Evolutionary conservation across 164 flowering plant genomes (phyloP).

Genomic region (Stephania yunnanensis): DNA sequence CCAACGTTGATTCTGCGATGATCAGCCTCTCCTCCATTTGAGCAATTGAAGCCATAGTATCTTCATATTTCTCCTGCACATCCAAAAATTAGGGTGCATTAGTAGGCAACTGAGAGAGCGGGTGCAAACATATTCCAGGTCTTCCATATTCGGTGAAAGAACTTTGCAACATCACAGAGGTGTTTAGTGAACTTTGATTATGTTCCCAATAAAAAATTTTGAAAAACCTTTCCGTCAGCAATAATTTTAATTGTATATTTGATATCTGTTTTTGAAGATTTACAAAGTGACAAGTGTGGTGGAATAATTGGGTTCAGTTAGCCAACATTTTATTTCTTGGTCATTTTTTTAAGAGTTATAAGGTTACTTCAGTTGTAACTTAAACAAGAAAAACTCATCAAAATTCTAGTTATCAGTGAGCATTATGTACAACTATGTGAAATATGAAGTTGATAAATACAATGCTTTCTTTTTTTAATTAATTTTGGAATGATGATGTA

Average conservation of each 20-base stretch:
- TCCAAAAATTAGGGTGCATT: background rate
- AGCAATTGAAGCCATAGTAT: constrained; percentile 55
- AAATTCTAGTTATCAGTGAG: background rate
- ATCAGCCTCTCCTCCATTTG: constrained; percentile 90
- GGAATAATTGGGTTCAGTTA: background rate
- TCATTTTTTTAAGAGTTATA: background rate
- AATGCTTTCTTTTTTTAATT: background rate
- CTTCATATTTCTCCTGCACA: constrained; percentile 85
- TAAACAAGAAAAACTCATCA: background rate
- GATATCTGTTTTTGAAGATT: background rate
- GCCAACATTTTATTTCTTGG: background rate
- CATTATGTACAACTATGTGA: background rate
- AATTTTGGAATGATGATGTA: background rate
- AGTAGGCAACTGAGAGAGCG: background rate
- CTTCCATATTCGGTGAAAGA: background rate
- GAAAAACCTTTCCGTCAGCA: background rate
- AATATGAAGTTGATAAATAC: background rate
- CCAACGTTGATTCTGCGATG: constrained; percentile 95
- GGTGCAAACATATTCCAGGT: background rate
- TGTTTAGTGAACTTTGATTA: background rate
- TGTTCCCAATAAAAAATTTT: background rate
- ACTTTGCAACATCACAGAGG: background rate
- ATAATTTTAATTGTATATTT: background rate
- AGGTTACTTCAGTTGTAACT: background rate
- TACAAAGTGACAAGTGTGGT: background rate